These are phyloP conservation scores for Gymnopilus dilepis DNA, from an alignment of 768 basidiomycete species.

Conservation along the genomic window DNA sequence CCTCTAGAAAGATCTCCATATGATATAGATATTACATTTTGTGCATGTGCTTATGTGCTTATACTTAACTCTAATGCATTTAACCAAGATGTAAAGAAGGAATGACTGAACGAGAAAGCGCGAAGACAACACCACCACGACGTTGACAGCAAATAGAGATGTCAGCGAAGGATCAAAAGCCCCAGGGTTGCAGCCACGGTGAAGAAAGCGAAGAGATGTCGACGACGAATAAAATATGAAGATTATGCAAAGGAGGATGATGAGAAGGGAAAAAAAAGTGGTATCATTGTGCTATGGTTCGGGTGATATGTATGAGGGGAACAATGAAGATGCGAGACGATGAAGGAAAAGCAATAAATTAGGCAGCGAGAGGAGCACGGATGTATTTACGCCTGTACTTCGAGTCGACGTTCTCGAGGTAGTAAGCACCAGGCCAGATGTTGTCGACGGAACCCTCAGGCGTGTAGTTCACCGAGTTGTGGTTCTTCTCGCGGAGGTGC, in stretches of 20 bases:
- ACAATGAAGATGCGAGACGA: constrained; percentile 14
- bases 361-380: constrained; percentile 47
- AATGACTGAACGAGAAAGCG: background rate
- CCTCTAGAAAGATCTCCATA: too few species aligned
- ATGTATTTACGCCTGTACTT: constrained; percentile 93
- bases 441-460: constrained; percentile 89
- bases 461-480: constrained; percentile 85
- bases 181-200: background rate
- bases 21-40: constrained; percentile 3
- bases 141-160: too few species aligned
- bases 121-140: background rate
- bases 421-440: constrained; percentile 94
- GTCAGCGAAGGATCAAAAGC: background rate
- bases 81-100: background rate
- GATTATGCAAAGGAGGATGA: background rate
- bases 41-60: background rate
- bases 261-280: background rate
- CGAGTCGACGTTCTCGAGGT: constrained; percentile 87
- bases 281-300: background rate
- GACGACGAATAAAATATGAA: background rate
- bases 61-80: constrained; percentile 1
- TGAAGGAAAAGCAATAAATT: background rate
- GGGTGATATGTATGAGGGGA: background rate
- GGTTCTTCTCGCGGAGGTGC: constrained; percentile 95
- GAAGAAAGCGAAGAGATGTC: background rate